Conservation (phyloP, 2,329 filamentous ascomycete species). For the Cladosporium sp. region DNA sequence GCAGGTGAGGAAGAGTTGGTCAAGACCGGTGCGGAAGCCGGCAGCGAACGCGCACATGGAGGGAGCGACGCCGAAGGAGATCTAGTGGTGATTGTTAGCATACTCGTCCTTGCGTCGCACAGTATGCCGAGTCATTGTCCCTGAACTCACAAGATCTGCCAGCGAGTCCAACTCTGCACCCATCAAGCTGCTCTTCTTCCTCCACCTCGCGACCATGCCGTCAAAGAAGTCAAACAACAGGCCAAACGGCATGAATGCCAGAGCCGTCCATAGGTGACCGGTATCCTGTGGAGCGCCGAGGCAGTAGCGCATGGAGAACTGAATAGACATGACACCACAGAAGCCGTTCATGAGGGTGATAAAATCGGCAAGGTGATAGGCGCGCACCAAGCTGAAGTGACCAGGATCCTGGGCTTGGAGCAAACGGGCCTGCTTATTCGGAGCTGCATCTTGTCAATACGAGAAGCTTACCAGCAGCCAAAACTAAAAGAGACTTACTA, state of each 20-base stretch:
- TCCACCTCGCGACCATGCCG: conserved; percentile 91
- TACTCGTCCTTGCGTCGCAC: neutral
- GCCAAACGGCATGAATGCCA: conserved; percentile 83
- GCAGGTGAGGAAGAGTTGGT: conserved; percentile 75
- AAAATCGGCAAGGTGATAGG: conserved; percentile 71
- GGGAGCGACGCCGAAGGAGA: conserved; percentile 90
- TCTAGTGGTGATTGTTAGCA: conserved; percentile 45
- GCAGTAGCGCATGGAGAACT: conserved; percentile 91
- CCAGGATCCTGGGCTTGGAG: conserved; percentile 59
- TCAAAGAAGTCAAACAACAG: conserved; percentile 98
- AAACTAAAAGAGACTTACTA: conserved; percentile 32
- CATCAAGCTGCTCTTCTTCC: conserved; percentile 95
- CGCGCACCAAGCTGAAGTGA: conserved; percentile 58
- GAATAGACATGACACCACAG: conserved; percentile 90
- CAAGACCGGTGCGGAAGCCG: conserved; percentile 74
- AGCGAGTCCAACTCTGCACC: conserved; percentile 95
- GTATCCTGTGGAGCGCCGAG: conserved; percentile 57
- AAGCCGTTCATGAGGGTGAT: conserved; percentile 81
- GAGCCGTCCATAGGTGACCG: conserved; percentile 70
- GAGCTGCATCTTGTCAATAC: conserved; percentile 37
- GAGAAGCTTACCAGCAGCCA: neutral
- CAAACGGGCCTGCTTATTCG: conserved; percentile 71
- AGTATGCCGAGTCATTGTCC: neutral
- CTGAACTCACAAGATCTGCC: conserved; percentile 67
- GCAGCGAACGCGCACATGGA: conserved; percentile 83